These are phyloP conservation scores for Yueomyces sp. DNA, from an alignment of 1,139 yeast genomes.

Conservation along the genomic window DNA sequence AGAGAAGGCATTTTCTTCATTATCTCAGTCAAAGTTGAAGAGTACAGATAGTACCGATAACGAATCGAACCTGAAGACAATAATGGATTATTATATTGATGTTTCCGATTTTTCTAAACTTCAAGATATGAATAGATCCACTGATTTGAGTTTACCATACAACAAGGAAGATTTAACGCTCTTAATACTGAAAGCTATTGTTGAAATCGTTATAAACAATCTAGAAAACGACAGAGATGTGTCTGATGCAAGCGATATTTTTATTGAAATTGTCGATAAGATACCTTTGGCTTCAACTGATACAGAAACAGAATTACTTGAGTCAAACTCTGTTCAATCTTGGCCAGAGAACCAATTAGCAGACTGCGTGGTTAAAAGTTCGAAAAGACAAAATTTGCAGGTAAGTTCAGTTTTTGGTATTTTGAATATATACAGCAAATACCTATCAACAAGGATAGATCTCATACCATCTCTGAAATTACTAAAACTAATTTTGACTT, in stretches of 20 bases:
- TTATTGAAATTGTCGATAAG: not conserved
- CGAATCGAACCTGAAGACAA: slow-evolving; percentile 19
- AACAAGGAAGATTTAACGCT: slow-evolving; percentile 33
- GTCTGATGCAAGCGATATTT: not conserved
- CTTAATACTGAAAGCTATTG: slow-evolving; percentile 15
- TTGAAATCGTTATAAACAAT: not conserved
- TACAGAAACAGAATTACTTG: not conserved
- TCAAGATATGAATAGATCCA: slow-evolving; percentile 5
- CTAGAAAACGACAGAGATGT: not conserved
- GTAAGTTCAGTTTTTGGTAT: slow-evolving; percentile 33
- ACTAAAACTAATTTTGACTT: slow-evolving; percentile 18
- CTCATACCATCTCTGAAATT: slow-evolving; percentile 14
- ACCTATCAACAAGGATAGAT: slow-evolving; percentile 11
- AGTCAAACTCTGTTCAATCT: not conserved
- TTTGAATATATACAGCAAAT: slow-evolving; percentile 31
- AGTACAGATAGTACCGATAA: slow-evolving; percentile 7
- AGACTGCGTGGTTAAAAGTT: slow-evolving; percentile 21
- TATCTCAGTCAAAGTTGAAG: slow-evolving; percentile 27
- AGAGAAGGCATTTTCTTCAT: slow-evolving; percentile 41
- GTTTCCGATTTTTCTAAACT: slow-evolving; percentile 11
- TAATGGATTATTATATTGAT: slow-evolving; percentile 23
- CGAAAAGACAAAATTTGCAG: slow-evolving; percentile 25
- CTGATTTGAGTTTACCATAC: slow-evolving; percentile 29
- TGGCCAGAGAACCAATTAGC: slow-evolving; percentile 27
- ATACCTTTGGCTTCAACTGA: not conserved